Evolutionary conservation across 169 alveolate genomes (phyloP).

Genomic region (Plasmodium blacklocki): DNA sequence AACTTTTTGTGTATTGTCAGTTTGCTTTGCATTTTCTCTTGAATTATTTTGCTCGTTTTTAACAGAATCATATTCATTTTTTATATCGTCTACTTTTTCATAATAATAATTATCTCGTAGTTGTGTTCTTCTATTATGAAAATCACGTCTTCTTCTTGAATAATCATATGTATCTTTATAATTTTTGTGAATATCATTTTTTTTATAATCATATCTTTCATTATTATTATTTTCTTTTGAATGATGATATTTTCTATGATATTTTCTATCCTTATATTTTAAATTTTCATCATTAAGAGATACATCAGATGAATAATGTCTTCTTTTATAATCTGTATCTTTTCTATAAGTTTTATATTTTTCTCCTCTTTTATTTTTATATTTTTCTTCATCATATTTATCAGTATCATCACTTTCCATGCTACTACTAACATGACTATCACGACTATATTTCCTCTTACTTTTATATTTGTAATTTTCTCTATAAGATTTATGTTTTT

Average conservation of each 20-base stretch:
- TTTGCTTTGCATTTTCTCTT: neutral
- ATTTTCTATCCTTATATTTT: conserved; percentile 5
- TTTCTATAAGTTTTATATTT: neutral
- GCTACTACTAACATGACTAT: neutral
- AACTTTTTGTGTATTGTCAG: neutral
- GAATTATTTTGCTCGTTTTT: conserved; percentile 4
- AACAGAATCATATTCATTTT: conserved; percentile 11
- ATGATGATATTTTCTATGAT: conserved; percentile 7
- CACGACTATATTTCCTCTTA: neutral
- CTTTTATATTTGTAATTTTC: neutral
- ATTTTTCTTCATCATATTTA: neutral
- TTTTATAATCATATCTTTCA: neutral
- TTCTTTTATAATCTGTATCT: conserved; percentile 11
- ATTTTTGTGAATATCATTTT: neutral
- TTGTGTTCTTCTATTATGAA: conserved; percentile 33
- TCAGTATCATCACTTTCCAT: neutral
- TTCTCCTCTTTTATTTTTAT: conserved; percentile 1
- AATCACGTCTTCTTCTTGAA: conserved; percentile 6
- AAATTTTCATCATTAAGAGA: neutral
- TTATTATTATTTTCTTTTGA: conserved; percentile 15
- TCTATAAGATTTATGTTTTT: neutral
- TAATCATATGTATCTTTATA: conserved; percentile 6
- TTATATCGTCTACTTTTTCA: conserved; percentile 47
- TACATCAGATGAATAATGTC: conserved; percentile 10
- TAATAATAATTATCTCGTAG: conserved; percentile 43